These are phyloP conservation scores for Oryza australiensis DNA, from an alignment of 176 grass and related monocot genomes.

Conservation along the genomic window DNA sequence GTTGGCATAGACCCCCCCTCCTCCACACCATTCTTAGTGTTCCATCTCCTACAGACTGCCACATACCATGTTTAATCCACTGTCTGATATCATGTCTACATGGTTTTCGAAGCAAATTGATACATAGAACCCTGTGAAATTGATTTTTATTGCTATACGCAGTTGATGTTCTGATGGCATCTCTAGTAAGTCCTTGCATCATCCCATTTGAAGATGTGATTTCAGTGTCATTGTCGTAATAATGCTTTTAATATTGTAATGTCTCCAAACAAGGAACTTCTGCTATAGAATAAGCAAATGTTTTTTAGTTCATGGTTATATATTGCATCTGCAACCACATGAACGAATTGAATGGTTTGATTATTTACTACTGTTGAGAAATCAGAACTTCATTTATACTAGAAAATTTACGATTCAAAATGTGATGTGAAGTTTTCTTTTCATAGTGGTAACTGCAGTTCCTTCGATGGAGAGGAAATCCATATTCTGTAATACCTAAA, in stretches of 20 bases:
- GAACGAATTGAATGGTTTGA: constrained; percentile 5
- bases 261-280: constrained; percentile 1
- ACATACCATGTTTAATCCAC: constrained; percentile 18
- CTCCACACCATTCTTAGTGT: neutral
- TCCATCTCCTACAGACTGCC: constrained; percentile 3
- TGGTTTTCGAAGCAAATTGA: neutral
- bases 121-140: neutral
- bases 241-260: constrained; percentile 3
- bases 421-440: constrained; percentile 6
- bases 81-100: neutral
- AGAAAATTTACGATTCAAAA: neutral
- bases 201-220: constrained; percentile 12
- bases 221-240: neutral
- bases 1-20: neutral
- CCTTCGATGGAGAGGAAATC: neutral
- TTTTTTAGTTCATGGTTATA: constrained; percentile 7
- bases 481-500: constrained; percentile 24
- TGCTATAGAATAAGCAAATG: constrained; percentile 15
- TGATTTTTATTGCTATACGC: constrained; percentile 18
- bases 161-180: constrained; percentile 17
- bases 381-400: constrained; percentile 16
- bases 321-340: neutral
- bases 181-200: neutral
- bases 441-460: constrained; percentile 33
- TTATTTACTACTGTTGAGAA: constrained; percentile 11